Percentiles rank a stretch among this genome's conserved stretches.
Conservation (phyloP, 805 yeast genomes). For the Candida alai region DNA sequence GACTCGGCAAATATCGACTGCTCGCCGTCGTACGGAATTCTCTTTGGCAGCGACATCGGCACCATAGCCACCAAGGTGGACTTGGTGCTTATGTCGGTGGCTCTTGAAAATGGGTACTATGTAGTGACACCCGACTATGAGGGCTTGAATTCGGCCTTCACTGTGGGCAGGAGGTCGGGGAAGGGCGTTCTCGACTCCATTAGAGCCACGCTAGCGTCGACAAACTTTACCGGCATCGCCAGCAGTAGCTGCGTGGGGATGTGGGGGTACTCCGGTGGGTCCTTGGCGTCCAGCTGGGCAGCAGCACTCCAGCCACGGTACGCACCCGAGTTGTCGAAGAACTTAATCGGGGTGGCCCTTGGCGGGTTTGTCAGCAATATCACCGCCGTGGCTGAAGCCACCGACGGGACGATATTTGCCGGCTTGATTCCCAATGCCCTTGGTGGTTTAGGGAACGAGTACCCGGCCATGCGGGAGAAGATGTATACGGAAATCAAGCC, state of each 20-base stretch:
- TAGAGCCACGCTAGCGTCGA: conserved; percentile 21
- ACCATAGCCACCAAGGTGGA: conserved; percentile 16
- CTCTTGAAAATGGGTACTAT: conserved; percentile 27
- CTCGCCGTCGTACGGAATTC: conserved; percentile 23
- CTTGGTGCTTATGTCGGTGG: conserved; percentile 15
- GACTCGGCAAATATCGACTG: conserved; percentile 25
- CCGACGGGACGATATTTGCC: conserved; percentile 24
- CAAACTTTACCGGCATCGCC: conserved; percentile 17
- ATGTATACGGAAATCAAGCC: not conserved
- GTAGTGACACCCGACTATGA: conserved; percentile 34
- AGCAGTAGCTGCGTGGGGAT: conserved; percentile 18
- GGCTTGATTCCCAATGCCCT: conserved; percentile 29
- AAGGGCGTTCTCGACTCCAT: conserved; percentile 28
- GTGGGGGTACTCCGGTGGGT: conserved; percentile 41
- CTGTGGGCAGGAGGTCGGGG: conserved; percentile 30
- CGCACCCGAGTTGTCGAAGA: conserved; percentile 28
- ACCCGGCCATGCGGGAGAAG: conserved; percentile 16
- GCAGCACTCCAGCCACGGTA: conserved; percentile 32
- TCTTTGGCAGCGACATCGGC: conserved; percentile 10
- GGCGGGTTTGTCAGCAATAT: conserved; percentile 37
- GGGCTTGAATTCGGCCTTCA: conserved; percentile 29
- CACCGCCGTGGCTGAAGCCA: conserved; percentile 21
- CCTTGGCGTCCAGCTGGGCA: conserved; percentile 37
- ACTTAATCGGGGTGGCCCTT: conserved; percentile 29
- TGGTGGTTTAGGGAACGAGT: conserved; percentile 28